These are phyloP conservation scores for Zasmidium angulare DNA, from an alignment of 2,329 filamentous ascomycete species.

Conservation along the genomic window DNA sequence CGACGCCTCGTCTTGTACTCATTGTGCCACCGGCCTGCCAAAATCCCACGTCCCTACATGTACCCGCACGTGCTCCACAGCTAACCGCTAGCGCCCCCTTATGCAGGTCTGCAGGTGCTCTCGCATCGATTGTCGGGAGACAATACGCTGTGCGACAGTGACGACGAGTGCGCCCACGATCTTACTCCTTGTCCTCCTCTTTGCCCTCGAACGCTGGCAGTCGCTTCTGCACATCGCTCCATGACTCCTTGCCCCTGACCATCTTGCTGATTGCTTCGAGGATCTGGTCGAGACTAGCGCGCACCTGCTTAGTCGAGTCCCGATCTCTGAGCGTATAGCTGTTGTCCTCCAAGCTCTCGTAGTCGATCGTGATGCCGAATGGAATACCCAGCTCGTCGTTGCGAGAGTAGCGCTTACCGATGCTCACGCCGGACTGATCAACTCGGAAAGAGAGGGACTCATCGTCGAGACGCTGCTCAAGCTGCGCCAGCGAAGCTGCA, in stretches of 20 bases:
- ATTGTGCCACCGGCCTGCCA: conserved; percentile 11
- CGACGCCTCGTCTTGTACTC: not conserved
- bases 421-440: conserved; percentile 86
- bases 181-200: conserved; percentile 48
- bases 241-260: conserved; percentile 62
- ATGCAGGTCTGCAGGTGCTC: conserved; percentile 10
- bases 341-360: conserved; percentile 87
- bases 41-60: conserved; percentile 10
- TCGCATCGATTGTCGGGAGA: conserved; percentile 17
- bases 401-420: conserved; percentile 90
- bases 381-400: conserved; percentile 96
- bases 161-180: not conserved
- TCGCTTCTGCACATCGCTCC: conserved; percentile 71
- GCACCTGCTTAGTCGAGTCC: conserved; percentile 87
- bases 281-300: conserved; percentile 77
- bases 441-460: conserved; percentile 79
- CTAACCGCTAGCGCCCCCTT: conserved; percentile 5
- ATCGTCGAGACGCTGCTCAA: conserved; percentile 74
- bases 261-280: conserved; percentile 68
- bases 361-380: conserved; percentile 91
- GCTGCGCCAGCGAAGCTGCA: conserved; percentile 68
- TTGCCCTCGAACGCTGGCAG: conserved; percentile 84
- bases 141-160: conserved; percentile 17
- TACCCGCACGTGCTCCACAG: conserved; percentile 5
- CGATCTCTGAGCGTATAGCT: conserved; percentile 86